A percentile compares a stretch with the other conserved stretches of the same genome.
phyloP scores from a whole-genome alignment of 2,329 filamentous ascomycete genomes.

The Fusarium temperatum region DNA sequence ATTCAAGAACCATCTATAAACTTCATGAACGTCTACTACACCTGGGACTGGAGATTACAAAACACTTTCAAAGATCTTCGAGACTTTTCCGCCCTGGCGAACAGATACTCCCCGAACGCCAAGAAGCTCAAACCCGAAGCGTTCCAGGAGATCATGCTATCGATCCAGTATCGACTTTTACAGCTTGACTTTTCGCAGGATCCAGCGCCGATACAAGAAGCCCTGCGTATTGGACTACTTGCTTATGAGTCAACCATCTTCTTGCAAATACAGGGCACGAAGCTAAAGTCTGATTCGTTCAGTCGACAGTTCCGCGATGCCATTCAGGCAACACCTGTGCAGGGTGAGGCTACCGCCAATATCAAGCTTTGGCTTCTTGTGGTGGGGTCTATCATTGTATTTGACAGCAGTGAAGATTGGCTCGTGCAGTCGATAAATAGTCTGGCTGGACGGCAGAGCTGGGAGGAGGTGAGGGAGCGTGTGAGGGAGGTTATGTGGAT shows the following conservation, averaged over 20 bases:
- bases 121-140: slow-evolving; percentile 40
- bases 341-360: slow-evolving; percentile 3
- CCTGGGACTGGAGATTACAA: slow-evolving; percentile 36
- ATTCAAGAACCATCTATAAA: not conserved
- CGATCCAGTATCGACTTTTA: slow-evolving; percentile 45
- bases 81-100: slow-evolving; percentile 43
- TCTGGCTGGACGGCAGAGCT: slow-evolving; percentile 20
- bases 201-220: slow-evolving; percentile 27
- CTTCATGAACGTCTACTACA: slow-evolving; percentile 16
- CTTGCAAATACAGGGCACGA: slow-evolving; percentile 30
- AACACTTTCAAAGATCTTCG: slow-evolving; percentile 44
- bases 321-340: slow-evolving; percentile 12
- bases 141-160: slow-evolving; percentile 45
- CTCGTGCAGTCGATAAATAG: slow-evolving; percentile 27
- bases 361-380: slow-evolving; percentile 43
- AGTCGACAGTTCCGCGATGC: slow-evolving; percentile 8
- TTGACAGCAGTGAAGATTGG: slow-evolving; percentile 36
- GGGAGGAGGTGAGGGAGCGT: slow-evolving; percentile 34
- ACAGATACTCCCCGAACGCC: slow-evolving; percentile 24
- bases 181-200: slow-evolving; percentile 31
- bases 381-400: slow-evolving; percentile 37
- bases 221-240: slow-evolving; percentile 43
- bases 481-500: slow-evolving; percentile 42
- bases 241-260: slow-evolving; percentile 44
- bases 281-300: slow-evolving; percentile 27